phyloP scores from a whole-genome alignment of 208 protist genomes.

The Crithidia sp. region DNA sequence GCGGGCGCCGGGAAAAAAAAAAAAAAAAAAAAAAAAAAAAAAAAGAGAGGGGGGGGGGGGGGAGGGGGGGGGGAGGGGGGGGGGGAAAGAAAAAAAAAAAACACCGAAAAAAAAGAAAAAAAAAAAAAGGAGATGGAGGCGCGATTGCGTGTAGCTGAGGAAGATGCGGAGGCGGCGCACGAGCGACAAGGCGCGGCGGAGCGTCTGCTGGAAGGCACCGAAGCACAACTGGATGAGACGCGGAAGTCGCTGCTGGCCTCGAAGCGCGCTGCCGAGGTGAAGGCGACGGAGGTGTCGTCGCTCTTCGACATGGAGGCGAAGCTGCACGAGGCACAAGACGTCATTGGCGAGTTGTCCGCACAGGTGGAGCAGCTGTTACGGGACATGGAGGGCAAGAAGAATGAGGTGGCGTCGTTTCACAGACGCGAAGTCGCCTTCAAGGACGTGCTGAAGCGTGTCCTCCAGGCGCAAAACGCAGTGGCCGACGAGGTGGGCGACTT shows the following conservation, averaged over 20 bases:
- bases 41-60: too few relatives aligned
- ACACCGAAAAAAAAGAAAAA: too few relatives aligned
- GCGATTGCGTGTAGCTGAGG: conserved; percentile 21
- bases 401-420: conserved; percentile 13
- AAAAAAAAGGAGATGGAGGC: conserved; percentile 6
- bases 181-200: conserved; percentile 24
- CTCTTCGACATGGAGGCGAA: conserved; percentile 61
- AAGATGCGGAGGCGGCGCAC: conserved; percentile 35
- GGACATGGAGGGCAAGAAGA: conserved; percentile 1
- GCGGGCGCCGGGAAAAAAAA: too few relatives aligned
- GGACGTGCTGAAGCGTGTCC: conserved; percentile 16
- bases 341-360: conserved; percentile 18
- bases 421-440: conserved; percentile 13
- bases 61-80: too few relatives aligned
- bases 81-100: too few relatives aligned
- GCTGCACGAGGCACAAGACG: conserved; percentile 43
- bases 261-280: conserved; percentile 57
- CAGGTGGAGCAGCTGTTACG: conserved; percentile 23
- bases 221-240: conserved; percentile 42
- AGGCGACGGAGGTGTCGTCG: conserved; percentile 45
- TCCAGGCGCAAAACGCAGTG: conserved; percentile 14
- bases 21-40: too few relatives aligned
- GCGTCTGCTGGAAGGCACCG: conserved; percentile 34
- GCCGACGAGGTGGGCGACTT: conserved; percentile 16
- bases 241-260: conserved; percentile 46